A percentile compares a stretch with the other conserved stretches of the same genome.
Conservation (phyloP, 208 protist genomes). For the Trichomonas gallinae region DNA sequence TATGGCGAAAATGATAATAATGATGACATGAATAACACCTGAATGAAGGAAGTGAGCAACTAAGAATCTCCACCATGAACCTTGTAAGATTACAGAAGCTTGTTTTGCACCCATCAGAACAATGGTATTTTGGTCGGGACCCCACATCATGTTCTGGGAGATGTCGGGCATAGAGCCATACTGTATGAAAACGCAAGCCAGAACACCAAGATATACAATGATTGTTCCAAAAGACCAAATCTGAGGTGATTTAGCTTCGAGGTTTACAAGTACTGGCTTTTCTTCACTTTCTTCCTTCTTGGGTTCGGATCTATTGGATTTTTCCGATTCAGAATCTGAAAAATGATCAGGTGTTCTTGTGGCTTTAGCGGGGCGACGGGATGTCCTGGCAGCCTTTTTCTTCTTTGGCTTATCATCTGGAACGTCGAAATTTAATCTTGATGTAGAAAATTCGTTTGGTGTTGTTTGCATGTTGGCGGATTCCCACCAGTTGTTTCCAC, state of each 20-base stretch:
- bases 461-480: neutral
- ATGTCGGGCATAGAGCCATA: neutral
- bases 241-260: neutral
- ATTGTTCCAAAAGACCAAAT: neutral
- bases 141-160: neutral
- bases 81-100: neutral
- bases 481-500: neutral
- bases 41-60: neutral
- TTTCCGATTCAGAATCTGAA: neutral
- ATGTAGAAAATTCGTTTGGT: neutral
- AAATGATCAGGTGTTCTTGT: neutral
- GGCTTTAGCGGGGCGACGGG: neutral
- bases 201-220: neutral
- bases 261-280: neutral
- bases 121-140: neutral
- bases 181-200: neutral
- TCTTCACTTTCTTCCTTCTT: neutral
- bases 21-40: neutral
- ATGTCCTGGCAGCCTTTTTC: neutral
- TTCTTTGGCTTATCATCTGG: neutral
- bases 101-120: neutral
- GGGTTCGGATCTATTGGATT: neutral
- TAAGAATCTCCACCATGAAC: neutral
- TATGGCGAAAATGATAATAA: neutral
- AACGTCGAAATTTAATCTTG: neutral